These are phyloP conservation scores for Phaffia rhodozyma DNA, from an alignment of 1,284 basidiomycete species.

Conservation along the genomic window DNA sequence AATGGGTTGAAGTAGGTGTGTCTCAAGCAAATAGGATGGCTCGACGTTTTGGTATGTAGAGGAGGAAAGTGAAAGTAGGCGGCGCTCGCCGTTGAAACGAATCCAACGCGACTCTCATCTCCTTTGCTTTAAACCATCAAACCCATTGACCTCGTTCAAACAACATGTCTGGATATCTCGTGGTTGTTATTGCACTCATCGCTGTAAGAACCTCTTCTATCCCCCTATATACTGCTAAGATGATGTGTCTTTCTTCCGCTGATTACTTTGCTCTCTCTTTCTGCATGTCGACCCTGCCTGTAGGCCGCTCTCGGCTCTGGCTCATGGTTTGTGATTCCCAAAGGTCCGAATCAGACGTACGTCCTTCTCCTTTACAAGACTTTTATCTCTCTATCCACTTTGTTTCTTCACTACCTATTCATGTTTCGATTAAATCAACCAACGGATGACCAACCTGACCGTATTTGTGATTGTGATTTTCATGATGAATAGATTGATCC, in stretches of 20 bases:
- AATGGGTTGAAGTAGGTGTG: too few relatives aligned
- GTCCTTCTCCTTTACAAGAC: slow-evolving; percentile 29
- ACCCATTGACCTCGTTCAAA: too few relatives aligned
- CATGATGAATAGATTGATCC: slow-evolving; percentile 50
- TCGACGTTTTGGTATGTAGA: too few relatives aligned
- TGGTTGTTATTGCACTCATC: slow-evolving; percentile 46
- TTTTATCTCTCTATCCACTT: slow-evolving; percentile 11
- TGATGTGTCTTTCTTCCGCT: not conserved
- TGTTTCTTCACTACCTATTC: not conserved
- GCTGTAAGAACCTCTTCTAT: slow-evolving; percentile 29
- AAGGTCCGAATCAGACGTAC: slow-evolving; percentile 78
- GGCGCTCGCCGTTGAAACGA: too few relatives aligned
- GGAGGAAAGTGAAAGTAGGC: too few relatives aligned
- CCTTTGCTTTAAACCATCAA: too few relatives aligned
- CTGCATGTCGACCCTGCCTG: slow-evolving; percentile 24
- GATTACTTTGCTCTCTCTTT: not conserved
- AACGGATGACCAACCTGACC: not conserved
- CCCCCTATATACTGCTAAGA: not conserved
- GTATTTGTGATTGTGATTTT: not conserved
- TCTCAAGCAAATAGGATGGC: too few relatives aligned
- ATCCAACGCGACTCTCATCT: too few relatives aligned
- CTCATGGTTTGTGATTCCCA: slow-evolving; percentile 59
- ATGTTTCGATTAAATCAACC: not conserved
- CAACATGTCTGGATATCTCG: slow-evolving; percentile 38
- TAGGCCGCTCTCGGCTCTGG: slow-evolving; percentile 47